These are phyloP conservation scores for Lotus japonicus DNA, from an alignment of 306 rosid species.

Conservation along the genomic window DNA sequence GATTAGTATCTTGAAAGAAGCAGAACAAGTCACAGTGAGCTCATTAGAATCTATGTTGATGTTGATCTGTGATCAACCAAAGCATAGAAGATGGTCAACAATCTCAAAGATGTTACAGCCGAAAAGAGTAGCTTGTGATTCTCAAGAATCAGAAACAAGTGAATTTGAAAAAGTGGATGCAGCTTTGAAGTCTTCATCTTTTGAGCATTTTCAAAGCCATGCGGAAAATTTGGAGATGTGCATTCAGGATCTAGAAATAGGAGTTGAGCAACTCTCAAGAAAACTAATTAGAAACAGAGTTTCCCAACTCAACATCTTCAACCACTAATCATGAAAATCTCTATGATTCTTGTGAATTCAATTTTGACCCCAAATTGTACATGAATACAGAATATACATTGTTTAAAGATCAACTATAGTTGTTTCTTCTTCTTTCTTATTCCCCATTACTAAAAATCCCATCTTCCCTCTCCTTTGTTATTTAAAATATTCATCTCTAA, in stretches of 20 bases:
- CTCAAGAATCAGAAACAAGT: neutral
- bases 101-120: no score
- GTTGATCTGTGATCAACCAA: neutral
- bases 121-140: neutral
- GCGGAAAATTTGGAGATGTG: constrained; percentile 13
- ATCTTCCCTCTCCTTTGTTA: neutral
- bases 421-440: neutral
- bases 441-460: no score
- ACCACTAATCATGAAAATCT: neutral
- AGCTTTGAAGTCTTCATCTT: neutral
- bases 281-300: neutral
- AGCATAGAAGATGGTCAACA: no score
- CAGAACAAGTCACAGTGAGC: constrained; percentile 2
- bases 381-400: neutral
- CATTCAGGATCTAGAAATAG: constrained; percentile 23
- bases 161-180: neutral
- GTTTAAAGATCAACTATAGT: neutral
- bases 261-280: constrained; percentile 1
- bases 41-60: constrained; percentile 11
- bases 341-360: neutral
- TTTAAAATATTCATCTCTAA: neutral
- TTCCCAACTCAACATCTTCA: constrained; percentile 23
- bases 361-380: neutral
- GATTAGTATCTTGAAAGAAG: constrained; percentile 3
- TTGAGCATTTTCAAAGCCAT: neutral